Evolutionary conservation across 352 stramenopile species (phyloP), one percentile per base, ranked within the genome.

Genomic region (Phytophthora capsici): DNA sequence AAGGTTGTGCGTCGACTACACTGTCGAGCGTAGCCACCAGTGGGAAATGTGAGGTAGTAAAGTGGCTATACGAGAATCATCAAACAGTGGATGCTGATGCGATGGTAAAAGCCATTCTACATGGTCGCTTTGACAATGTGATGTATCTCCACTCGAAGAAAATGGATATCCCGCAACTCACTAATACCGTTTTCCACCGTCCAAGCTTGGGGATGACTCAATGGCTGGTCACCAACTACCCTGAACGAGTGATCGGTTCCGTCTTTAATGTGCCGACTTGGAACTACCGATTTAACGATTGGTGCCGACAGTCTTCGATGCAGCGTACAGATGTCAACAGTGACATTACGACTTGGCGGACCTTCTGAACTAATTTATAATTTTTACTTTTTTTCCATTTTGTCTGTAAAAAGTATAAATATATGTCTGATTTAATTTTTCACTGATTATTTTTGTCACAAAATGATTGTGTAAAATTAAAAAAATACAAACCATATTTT

Each of bases 251-350:
- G 5, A 32, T 10, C 1, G 52, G 47, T 20, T 66, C 58, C 26
- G 59, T 22, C 17, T 66, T 69, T 43, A 40, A 61, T 48, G 49
- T 69, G 14, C 34, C 57, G 26, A 69, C 52, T 5, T 73, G 46
- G 46, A 41, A 73, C 28, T 69, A 53, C 34, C 45, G 52, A 34
- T 73, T 73, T 23, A 64, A 69, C 9, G 58, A 69, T 38, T 73
- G 65, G 65, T 73, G 57, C 38, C 45, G 58, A 40, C 52, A 64
- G 3, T 20, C 25, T 22, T 44, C 22, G 1, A 55, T 73, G 58
- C 52, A 44, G 9, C 51, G 45, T 9, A 52, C 16, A 32, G 54
- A 7, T 38, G 22, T 37, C n/a, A 40, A 59, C 16, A 53, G 60
- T 26, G 37, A 63, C 23, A 1, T 67, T 37, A 73, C 45, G 8